Conservation (phyloP, 208 protist species). For the Acanthamoeba royreba region DNA sequence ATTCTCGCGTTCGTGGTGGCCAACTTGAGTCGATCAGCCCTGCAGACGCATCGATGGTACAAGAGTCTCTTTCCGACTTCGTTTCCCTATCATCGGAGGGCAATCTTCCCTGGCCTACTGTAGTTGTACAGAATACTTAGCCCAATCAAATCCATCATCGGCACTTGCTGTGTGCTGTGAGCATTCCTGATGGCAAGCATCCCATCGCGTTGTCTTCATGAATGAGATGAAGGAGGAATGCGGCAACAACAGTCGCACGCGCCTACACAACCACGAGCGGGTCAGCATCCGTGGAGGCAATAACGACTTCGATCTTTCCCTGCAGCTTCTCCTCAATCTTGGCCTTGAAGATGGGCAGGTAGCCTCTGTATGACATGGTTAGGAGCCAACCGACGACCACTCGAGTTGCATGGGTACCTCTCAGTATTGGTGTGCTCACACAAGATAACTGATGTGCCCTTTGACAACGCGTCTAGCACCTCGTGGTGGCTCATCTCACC, state of each 20-base stretch:
- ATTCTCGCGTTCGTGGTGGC: neutral
- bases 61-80: neutral
- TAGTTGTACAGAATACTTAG: neutral
- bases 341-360: constrained; percentile 46
- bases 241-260: too few relatives aligned
- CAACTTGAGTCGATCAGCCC: neutral
- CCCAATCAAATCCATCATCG: too few relatives aligned
- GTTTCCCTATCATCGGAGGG: neutral
- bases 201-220: too few relatives aligned
- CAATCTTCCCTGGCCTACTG: neutral
- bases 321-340: constrained; percentile 34
- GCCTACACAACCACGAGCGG: constrained; percentile 55
- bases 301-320: constrained; percentile 29
- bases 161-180: too few relatives aligned
- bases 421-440: constrained; percentile 61
- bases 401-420: too few relatives aligned
- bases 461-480: constrained; percentile 55
- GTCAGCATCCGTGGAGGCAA: constrained; percentile 52
- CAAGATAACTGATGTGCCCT: constrained; percentile 57
- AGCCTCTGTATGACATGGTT: constrained; percentile 49
- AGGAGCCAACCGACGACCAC: too few relatives aligned
- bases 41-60: neutral
- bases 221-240: too few relatives aligned
- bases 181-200: too few relatives aligned
- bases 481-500: constrained; percentile 62